Base-by-base conservation (phyloP, 2,329 filamentous ascomycete genomes). In the Pseudogymnoascus pannorum region DNA sequence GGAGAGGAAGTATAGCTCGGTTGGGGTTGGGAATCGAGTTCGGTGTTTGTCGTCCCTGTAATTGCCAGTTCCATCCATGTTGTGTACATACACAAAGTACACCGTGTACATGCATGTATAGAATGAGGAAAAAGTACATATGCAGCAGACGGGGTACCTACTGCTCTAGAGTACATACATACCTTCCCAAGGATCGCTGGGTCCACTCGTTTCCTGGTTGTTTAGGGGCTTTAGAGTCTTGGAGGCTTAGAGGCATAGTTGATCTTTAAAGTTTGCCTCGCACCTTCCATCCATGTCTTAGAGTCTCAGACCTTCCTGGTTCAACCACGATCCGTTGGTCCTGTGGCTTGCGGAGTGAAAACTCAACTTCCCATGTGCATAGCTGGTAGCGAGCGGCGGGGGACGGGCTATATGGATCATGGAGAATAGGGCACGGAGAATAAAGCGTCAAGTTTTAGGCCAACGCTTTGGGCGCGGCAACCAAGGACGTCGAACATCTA, bases 211-310 rank as follows among this genome's bases (percentile, higher is more conserved):
- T 48, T 48, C 42, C 42, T 48, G 20, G 24, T 48, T 48, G 42
- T 5, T 48, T 26, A 48, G 22, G 26, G 42, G 42, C 42, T 48
- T 24, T n/a, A n/a, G n/a, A n/a, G n/a, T n/a, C n/a, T n/a, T n/a
- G n/a, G 22, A 48, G 42, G 42, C 42, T 48, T 24, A 26, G 22
- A 26, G 42, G 12, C 42, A 16, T 26, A 16, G 22, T 48, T 48
- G 42, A 48, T 48, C 42, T 48, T 48, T 48, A 48, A 48, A 48
- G 42, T 48, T 48, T 26, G 42, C 42, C 42, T 48, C 42, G 42
- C 42, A 48, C 42, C 42, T 48, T 48, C 42, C 42, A 48, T 48
- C 42, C 42, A 48, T 48, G 42, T 48, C 42, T 48, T 22, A 48
- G 22, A 48, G 42, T 48, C 42, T 48, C 22, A 48, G 42, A 48